phyloP scores from a whole-genome alignment of 2,329 filamentous ascomycete species.

The Emergomyces pasteurianus region DNA sequence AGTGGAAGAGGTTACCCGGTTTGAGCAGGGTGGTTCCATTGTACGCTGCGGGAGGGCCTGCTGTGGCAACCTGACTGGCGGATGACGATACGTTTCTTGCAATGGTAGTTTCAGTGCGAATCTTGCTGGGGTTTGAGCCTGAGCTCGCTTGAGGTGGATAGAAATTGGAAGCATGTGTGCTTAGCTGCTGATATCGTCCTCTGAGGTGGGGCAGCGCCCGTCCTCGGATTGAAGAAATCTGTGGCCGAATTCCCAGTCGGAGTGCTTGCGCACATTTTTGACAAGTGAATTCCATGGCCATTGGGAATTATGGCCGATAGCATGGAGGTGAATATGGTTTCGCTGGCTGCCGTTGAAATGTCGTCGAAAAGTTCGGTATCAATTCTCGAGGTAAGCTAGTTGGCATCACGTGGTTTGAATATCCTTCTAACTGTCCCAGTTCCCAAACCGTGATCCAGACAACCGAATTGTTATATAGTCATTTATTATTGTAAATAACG shows the following conservation, averaged over 20 bases:
- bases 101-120: not conserved
- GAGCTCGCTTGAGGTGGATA: not conserved
- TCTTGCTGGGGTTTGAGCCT: not conserved
- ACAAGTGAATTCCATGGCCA: constrained; percentile 31
- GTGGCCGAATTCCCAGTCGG: constrained; percentile 17
- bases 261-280: constrained; percentile 28
- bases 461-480: too few relatives aligned
- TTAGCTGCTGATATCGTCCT: constrained; percentile 13
- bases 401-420: not conserved
- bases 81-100: not conserved
- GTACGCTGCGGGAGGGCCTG: not conserved
- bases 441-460: too few relatives aligned
- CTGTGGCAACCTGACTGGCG: not conserved
- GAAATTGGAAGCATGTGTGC: not conserved
- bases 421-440: too few relatives aligned
- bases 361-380: not conserved
- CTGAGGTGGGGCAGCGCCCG: constrained; percentile 16
- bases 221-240: constrained; percentile 14
- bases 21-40: constrained; percentile 37
- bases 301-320: constrained; percentile 10
- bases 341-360: not conserved
- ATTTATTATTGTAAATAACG: too few relatives aligned
- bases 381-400: too few relatives aligned
- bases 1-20: constrained; percentile 81
- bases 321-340: not conserved